Conservation (phyloP, 164 flowering plant species). For the Pachysandra terminalis region DNA sequence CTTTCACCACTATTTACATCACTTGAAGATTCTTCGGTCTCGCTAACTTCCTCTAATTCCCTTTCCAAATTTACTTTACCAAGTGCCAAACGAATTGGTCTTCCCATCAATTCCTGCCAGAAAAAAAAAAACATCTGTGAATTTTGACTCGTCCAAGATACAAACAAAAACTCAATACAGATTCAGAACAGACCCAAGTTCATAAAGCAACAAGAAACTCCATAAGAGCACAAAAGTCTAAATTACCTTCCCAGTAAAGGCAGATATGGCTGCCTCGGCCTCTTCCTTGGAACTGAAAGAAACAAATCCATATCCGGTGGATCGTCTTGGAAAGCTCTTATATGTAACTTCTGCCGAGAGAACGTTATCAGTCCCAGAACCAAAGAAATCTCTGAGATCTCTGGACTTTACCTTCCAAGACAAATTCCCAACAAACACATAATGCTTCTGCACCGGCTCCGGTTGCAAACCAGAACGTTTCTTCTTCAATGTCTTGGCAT, state of each 20-base stretch:
- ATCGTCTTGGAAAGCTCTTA: slow-evolving; percentile 52
- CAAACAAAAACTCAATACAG: neutral
- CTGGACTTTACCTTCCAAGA: slow-evolving; percentile 54
- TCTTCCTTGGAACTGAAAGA: slow-evolving; percentile 54
- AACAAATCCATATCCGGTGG: slow-evolving; percentile 86
- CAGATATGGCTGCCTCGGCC: slow-evolving; percentile 60
- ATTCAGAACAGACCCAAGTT: neutral
- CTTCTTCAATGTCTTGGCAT: slow-evolving; percentile 47
- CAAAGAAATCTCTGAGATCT: slow-evolving; percentile 66
- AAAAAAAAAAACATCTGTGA: slow-evolving; percentile 6
- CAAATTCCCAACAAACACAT: slow-evolving; percentile 73
- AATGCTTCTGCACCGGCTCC: slow-evolving; percentile 34
- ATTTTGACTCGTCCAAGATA: neutral
- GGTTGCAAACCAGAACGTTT: slow-evolving; percentile 27
- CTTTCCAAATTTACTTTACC: slow-evolving; percentile 39
- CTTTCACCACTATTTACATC: slow-evolving; percentile 21
- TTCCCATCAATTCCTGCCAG: slow-evolving; percentile 63
- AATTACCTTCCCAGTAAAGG: slow-evolving; percentile 73
- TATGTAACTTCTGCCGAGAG: slow-evolving; percentile 61
- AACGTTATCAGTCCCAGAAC: slow-evolving; percentile 31
- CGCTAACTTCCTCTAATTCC: slow-evolving; percentile 25
- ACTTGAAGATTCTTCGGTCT: slow-evolving; percentile 24
- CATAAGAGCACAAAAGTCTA: slow-evolving; percentile 1
- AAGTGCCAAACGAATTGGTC: slow-evolving; percentile 54
- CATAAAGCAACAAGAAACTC: neutral